These are phyloP conservation scores for Boletus barrowsii DNA, from an alignment of 768 basidiomycete genomes.

Conservation along the genomic window DNA sequence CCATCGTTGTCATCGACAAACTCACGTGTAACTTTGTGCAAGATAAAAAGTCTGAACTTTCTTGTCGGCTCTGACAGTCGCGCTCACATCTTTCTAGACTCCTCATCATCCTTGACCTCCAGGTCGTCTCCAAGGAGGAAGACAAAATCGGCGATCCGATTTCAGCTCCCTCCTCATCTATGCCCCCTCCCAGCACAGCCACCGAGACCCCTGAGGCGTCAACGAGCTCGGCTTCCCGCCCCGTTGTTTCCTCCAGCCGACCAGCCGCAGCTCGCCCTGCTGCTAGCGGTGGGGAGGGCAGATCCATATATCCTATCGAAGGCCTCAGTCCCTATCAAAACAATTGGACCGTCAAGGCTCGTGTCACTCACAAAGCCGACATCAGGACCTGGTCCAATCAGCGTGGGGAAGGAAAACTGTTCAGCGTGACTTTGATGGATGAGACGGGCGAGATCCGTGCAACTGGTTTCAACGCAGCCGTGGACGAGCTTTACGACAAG, in stretches of 20 bases:
- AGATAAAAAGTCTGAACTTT: conserved; percentile 59
- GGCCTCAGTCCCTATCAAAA: conserved; percentile 95
- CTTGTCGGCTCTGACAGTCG: neutral
- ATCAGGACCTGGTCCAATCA: conserved; percentile 87
- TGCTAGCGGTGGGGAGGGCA: conserved; percentile 19
- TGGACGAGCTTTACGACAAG: conserved; percentile 79
- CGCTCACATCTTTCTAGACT: conserved; percentile 46
- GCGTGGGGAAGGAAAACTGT: conserved; percentile 91
- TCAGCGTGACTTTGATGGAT: conserved; percentile 91
- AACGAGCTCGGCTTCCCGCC: conserved; percentile 29
- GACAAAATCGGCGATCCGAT: conserved; percentile 76
- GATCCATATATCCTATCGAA: conserved; percentile 77
- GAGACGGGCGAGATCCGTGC: conserved; percentile 89
- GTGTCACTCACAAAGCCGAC: conserved; percentile 86
- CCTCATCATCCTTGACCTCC: conserved; percentile 72
- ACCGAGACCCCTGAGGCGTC: conserved; percentile 25
- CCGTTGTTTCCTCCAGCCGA: conserved; percentile 22
- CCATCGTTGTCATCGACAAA: conserved; percentile 67
- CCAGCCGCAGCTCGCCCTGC: conserved; percentile 7
- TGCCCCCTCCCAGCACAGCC: conserved; percentile 12
- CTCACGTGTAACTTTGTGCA: conserved; percentile 83
- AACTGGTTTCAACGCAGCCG: conserved; percentile 86
- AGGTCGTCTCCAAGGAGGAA: conserved; percentile 47
- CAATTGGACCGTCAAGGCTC: conserved; percentile 97
- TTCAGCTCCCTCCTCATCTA: conserved; percentile 36